phyloP scores from a whole-genome alignment of 495 filamentous ascomycete species.

The Articulospora tetracladia region DNA sequence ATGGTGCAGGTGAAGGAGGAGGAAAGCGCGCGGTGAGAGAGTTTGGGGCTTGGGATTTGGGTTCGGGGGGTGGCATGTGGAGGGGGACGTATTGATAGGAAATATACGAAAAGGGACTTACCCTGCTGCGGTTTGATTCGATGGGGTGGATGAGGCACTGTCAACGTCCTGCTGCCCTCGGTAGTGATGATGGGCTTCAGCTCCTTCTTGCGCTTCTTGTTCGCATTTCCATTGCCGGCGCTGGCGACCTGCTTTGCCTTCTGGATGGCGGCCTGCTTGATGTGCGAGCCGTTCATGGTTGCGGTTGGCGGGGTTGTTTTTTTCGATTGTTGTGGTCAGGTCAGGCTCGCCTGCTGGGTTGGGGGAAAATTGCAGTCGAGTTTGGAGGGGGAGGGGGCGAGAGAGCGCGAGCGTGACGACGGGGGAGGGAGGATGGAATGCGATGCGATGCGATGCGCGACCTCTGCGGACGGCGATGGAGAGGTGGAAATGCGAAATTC shows the following conservation, averaged over 20 bases:
- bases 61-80: not conserved
- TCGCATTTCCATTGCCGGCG: conserved; percentile 36
- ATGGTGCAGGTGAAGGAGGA: not conserved
- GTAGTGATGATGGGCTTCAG: conserved; percentile 89
- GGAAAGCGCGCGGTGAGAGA: not conserved
- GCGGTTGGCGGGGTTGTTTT: not conserved
- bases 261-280: conserved; percentile 71
- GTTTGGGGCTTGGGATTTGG: not conserved
- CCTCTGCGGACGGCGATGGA: not conserved
- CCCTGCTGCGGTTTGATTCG: conserved; percentile 22
- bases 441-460: not conserved
- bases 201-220: conserved; percentile 77
- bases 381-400: not conserved
- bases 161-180: conserved; percentile 41
- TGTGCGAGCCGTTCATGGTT: conserved; percentile 70
- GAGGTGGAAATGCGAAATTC: not conserved
- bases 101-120: conserved; percentile 17
- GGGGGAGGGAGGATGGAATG: not conserved
- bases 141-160: conserved; percentile 18
- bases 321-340: not conserved
- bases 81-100: not conserved
- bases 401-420: not conserved
- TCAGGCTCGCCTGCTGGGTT: not conserved
- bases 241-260: conserved; percentile 73
- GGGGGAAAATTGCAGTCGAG: not conserved